Percentiles rank a stretch among this genome's conserved stretches.
Conservation (phyloP, 2,329 filamentous ascomycete species). For the Teratosphaeria nubilosa region DNA sequence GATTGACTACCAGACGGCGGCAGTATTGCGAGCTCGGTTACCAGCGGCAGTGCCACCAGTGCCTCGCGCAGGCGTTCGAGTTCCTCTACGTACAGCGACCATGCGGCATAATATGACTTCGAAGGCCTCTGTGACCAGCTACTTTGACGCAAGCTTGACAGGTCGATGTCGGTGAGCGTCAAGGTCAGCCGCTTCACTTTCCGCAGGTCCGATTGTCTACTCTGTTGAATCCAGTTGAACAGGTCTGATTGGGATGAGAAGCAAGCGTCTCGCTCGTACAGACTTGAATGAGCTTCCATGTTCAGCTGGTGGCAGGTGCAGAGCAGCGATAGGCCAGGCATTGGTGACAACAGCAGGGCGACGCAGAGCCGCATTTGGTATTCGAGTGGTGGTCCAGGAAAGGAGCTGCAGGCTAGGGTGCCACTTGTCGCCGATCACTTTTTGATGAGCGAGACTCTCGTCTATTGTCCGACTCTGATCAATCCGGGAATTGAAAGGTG, state of each 20-base stretch:
- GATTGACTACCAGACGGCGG: conserved; percentile 14
- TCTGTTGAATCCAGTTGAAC: conserved; percentile 17
- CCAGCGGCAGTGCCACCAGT: conserved; percentile 11
- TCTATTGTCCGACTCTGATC: background rate
- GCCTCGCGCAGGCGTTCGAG: conserved; percentile 14
- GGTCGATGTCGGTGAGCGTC: conserved; percentile 18
- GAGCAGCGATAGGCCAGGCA: background rate
- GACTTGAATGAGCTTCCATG: conserved; percentile 15
- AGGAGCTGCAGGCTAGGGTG: background rate
- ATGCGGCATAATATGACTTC: conserved; percentile 7
- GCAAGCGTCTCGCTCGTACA: conserved; percentile 13
- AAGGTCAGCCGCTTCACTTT: conserved; percentile 14
- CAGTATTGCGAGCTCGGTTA: conserved; percentile 12
- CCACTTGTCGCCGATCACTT: background rate
- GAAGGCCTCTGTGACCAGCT: background rate
- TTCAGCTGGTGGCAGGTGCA: conserved; percentile 10
- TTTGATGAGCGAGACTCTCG: background rate
- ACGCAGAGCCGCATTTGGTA: background rate
- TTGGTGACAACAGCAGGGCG: background rate
- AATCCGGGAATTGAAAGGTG: background rate
- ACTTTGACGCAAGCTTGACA: conserved; percentile 12
- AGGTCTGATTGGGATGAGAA: conserved; percentile 19
- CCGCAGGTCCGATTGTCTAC: conserved; percentile 10
- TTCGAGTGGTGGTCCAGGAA: too few relatives aligned
- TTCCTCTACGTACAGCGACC: conserved; percentile 18